Base-by-base conservation (phyloP, 768 basidiomycete genomes). In the Krasilnikovozyma curviuscula region DNA sequence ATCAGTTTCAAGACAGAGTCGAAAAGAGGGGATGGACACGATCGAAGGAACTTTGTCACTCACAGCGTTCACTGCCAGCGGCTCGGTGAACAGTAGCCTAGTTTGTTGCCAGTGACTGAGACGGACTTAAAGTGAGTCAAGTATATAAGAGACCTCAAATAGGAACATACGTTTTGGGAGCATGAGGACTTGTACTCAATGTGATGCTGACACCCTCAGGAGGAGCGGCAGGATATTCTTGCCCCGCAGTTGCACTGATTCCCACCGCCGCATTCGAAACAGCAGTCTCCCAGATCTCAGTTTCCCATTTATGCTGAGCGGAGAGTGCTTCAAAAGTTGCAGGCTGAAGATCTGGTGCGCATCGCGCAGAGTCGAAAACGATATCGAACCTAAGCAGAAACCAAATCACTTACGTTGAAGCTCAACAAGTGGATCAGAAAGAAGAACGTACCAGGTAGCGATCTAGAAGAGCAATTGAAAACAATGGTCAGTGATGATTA, bases 321-420 rank as follows among this genome's bases (percentile, higher is more conserved):
- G 18, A 7, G 12, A 27, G 40, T 33, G 46, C 49, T 7, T 37
- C 18, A 12, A 46, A 24, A 3, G 3, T 7, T n/a, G 37, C 23
- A 35, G 39, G 19, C n/a, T 32, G 7, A 1, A 35, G n/a, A n/a
- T n/a, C n/a, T n/a, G n/a, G n/a, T n/a, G n/a, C n/a, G n/a, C n/a
- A n/a, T n/a, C n/a, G 12, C 8, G 50, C 45, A 14, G 50, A 31
- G 16, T 39, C 38, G 19, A 52, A 52, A 29, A 42, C 21, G 33
- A 52, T 52, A 34, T 52, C 50, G 40, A 52, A 52, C 50, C 46
- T 47, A 24, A 30, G 16, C 24, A 5, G 27, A 28, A 23, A 24
- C 19, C 39, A 14, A 28, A 5, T 1, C 39, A 40, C 14, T n/a
- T n/a, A n/a, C 6, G 40, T 9, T 28, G 4, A 21, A 2, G 28